These are phyloP conservation scores for Solanum hybrid DNA, from an alignment of 305 asterid genomes.

Conservation along the genomic window DNA sequence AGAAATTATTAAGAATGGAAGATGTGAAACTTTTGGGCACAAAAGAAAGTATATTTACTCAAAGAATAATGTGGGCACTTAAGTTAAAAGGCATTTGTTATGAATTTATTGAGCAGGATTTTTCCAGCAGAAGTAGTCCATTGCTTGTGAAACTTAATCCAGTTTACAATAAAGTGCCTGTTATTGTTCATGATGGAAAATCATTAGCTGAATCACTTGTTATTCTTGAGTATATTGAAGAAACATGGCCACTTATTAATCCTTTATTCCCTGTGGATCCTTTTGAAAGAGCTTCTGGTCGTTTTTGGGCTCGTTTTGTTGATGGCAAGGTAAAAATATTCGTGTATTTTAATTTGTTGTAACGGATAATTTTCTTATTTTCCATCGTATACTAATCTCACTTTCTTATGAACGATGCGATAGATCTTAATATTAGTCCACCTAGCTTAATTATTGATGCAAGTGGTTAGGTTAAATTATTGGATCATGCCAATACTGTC, in stretches of 20 bases:
- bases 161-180: slow-evolving; percentile 18
- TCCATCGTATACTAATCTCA: neutral
- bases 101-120: slow-evolving; percentile 13
- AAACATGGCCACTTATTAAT: slow-evolving; percentile 13
- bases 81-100: neutral
- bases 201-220: slow-evolving; percentile 15
- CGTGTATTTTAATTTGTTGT: neutral
- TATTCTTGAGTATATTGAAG: slow-evolving; percentile 26
- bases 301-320: slow-evolving; percentile 6
- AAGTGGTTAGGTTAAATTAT: neutral
- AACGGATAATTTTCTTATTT: neutral
- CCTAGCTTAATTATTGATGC: neutral
- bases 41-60: slow-evolving; percentile 1
- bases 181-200: slow-evolving; percentile 14
- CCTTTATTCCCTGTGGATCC: slow-evolving; percentile 18
- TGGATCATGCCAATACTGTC: neutral
- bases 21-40: slow-evolving; percentile 1
- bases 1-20: neutral
- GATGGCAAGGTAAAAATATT: slow-evolving; percentile 1
- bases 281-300: slow-evolving; percentile 13
- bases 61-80: neutral
- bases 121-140: slow-evolving; percentile 11
- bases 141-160: slow-evolving; percentile 16
- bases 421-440: neutral
- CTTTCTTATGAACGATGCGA: neutral